Base-by-base conservation (phyloP, 2,329 filamentous ascomycete genomes). In the Penicillium sp. region DNA sequence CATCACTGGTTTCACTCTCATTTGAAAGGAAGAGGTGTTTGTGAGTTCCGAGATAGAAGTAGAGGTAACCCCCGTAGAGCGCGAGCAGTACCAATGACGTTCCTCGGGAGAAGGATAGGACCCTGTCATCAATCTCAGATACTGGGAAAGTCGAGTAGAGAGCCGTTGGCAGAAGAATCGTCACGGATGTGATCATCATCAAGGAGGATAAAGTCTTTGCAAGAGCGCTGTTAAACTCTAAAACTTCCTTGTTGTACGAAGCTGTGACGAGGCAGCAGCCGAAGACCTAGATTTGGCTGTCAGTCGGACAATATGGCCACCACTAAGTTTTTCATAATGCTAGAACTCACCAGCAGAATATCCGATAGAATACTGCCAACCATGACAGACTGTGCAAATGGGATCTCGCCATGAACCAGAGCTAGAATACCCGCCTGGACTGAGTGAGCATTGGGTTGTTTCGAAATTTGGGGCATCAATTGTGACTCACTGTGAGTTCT, bases 371-470 rank as follows among this genome's bases (percentile, higher is more conserved):
- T 93, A 67, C 89, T 92, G 43, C 92, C 91, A 35, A 96, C 85
- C 90, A 96, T 95, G 58, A 90, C 93, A 23, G 91, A 88, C 77
- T 96, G 92, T 23, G 96, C 91, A 65, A 96, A 91, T 69, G 91
- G 85, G 71, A 94, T 93, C 75, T 96, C 88, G 61, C 86, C 86
- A 67, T 92, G 85, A 60, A 80, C 83, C 47, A 96, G 83, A 33
- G 92, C 92, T 60, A 96, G 88, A 67, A 96, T 90, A 71, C 89
- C 93, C 71, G 93, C 88, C 62, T 65, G 27, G 1, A 27, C 6
- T 42, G 21, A 12, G 27, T 57, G n/a, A 58, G 56, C 17, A 46
- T 29, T 15, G 0, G 21, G 29, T 21, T 5, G 38, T 19, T 9
- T 37, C 2, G 15, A 37, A n/a, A 21, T 15, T 19, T 12, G 4